Base-by-base conservation (phyloP, 208 protist genomes). In the Crithidia thermophila region DNA sequence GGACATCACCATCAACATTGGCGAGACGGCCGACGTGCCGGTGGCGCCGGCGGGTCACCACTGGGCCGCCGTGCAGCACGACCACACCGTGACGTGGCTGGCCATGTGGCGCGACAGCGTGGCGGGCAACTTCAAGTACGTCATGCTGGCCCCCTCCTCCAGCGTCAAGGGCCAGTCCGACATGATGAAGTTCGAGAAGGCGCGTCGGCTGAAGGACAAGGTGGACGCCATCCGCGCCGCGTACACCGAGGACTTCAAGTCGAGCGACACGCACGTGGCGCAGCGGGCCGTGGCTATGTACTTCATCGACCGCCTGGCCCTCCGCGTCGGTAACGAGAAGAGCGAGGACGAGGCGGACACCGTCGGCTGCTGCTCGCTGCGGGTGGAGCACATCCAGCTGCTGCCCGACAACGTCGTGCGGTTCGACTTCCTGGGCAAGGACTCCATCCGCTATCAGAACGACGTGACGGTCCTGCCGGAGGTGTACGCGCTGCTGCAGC, bases 281-380 rank as follows among this genome's bases (percentile, higher is more conserved):
- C 98, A 99, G 90, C 82, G 95, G 13, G 97, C 93, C 13, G 98
- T 98, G 0, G 98, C 98, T 21, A 91, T 99, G 68, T 99, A 99
- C 72, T 95, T 99, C 37, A 99, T 99, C 74, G 99, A 99, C 75
- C 97, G 97, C 27, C 82, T 99, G 9, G 98, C 98, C 2, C 90
- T 99, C 8, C 97, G 99, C 95, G 98, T 98, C n/a, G 99, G 99
- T 65, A 99, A 99, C 85, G 98, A 99, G 73, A 99, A 99, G 82
- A 92, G 93, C 58, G 85, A 94, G 21, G 97, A 99, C 49, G 91
- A 98, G 83, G 98, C 98, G 10, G 98, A 99, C 75, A 99, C 98
- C 1, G 98, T 98, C n/a, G 99, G 99, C 55, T 99, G 98, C 82
- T 99, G 98, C 75, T 99, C 98, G 14, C 89, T 99, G 30, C 94